These are phyloP conservation scores for Alisma plantagoaquatica DNA, from an alignment of 106 monocot species.

Conservation along the genomic window DNA sequence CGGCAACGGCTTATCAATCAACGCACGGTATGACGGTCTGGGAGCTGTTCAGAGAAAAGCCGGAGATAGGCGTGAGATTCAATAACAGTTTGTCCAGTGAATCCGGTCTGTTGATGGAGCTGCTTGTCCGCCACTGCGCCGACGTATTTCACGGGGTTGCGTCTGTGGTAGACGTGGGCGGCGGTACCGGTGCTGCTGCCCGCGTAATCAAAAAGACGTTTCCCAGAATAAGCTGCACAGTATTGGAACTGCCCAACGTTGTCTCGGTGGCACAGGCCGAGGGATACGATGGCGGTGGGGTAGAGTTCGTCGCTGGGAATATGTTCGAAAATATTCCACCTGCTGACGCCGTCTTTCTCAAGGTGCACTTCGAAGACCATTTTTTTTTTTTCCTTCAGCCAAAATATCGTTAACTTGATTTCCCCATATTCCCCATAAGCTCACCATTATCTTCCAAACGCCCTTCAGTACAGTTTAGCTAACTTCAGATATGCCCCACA, in stretches of 20 bases:
- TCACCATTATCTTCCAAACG: too few species aligned
- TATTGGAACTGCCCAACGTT: slow-evolving; percentile 21
- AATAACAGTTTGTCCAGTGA: background rate
- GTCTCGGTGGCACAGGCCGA: too few species aligned
- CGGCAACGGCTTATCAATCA: background rate
- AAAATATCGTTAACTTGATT: too few species aligned
- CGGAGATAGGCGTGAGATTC: background rate
- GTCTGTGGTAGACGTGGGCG: slow-evolving; percentile 22
- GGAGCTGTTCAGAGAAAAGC: background rate
- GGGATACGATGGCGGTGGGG: background rate
- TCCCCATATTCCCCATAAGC: too few species aligned
- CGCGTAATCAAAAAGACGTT: slow-evolving; percentile 4
- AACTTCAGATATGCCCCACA: too few species aligned
- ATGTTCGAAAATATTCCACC: slow-evolving; percentile 18
- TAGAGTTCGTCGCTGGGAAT: slow-evolving; percentile 4
- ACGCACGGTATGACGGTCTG: background rate
- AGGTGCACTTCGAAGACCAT: too few species aligned
- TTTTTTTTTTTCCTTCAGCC: too few species aligned
- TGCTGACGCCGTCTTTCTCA: slow-evolving; percentile 22
- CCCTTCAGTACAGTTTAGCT: too few species aligned
- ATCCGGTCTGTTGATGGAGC: background rate
- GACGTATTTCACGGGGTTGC: slow-evolving; percentile 1
- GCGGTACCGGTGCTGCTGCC: slow-evolving; percentile 11
- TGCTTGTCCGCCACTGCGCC: background rate
- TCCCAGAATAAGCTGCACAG: slow-evolving; percentile 7